phyloP scores from a whole-genome alignment of 106 monocot species.

The Platanthera guangdongensis region DNA sequence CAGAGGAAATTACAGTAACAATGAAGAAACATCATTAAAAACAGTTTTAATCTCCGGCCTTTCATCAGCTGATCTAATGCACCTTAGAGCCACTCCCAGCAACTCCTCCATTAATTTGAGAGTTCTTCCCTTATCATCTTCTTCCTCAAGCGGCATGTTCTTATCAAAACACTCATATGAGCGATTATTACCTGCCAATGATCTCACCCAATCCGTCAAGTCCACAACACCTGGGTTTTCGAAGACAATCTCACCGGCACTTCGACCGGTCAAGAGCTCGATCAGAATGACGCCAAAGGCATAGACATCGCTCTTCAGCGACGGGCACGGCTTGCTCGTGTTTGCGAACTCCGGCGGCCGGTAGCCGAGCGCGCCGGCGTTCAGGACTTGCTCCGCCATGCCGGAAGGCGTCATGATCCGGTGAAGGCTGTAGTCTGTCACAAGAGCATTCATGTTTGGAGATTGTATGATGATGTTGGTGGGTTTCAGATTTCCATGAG shows the following conservation, averaged over 20 bases:
- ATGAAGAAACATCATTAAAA: slow-evolving; percentile 45
- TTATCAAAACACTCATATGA: slow-evolving; percentile 60
- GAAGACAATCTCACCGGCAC: slow-evolving; percentile 64
- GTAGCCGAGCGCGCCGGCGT: slow-evolving; percentile 79
- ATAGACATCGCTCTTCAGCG: slow-evolving; percentile 71
- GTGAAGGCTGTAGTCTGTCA: slow-evolving; percentile 71
- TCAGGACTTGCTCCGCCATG: slow-evolving; percentile 80
- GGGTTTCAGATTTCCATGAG: slow-evolving; percentile 86
- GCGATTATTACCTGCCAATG: slow-evolving; percentile 34
- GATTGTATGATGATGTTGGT: slow-evolving; percentile 47
- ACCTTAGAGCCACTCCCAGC: slow-evolving; percentile 54
- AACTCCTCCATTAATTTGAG: slow-evolving; percentile 31
- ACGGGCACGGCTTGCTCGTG: slow-evolving; percentile 71
- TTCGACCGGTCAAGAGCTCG: slow-evolving; percentile 71
- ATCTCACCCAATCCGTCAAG: slow-evolving; percentile 71
- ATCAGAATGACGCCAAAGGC: slow-evolving; percentile 76
- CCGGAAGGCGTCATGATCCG: slow-evolving; percentile 57
- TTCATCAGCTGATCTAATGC: slow-evolving; percentile 61
- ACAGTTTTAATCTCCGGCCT: slow-evolving; percentile 76
- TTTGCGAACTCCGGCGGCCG: slow-evolving; percentile 70
- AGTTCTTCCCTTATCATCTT: not conserved
- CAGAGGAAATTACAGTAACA: slow-evolving; percentile 5
- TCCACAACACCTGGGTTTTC: slow-evolving; percentile 61
- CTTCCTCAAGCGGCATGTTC: slow-evolving; percentile 11
- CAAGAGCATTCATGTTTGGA: slow-evolving; percentile 23